Base-by-base conservation (phyloP, 192 early-diverging fungal species). In the Coemansia sp. region DNA sequence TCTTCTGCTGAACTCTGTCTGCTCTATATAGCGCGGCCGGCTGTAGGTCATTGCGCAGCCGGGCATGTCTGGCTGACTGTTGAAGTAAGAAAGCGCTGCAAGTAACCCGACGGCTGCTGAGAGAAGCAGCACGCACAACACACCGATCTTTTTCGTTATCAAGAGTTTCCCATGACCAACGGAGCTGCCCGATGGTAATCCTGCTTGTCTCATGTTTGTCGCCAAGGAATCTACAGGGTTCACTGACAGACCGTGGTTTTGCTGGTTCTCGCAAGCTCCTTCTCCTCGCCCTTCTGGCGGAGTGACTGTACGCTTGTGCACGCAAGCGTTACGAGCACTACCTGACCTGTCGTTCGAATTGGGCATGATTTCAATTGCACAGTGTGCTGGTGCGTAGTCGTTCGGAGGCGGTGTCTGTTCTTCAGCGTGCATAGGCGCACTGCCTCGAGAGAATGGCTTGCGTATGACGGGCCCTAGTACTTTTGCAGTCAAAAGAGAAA, bases 11-110 rank as follows among this genome's bases (percentile, higher is more conserved):
- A 85, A 78, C 38, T 67, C 43, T 15, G 69, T 75, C 60, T 74
- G 75, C 65, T 83, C 72, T 12, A 78, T 48, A 62, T 81, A 87
- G 55, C 62, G 81, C 39, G 87, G 87, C 38, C 80, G 71, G 72
- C 88, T 88, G 45, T 85, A 88, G 53, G 78, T 86, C 87, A 88
- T 88, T 18, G 73, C 71, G 59, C 87, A 88, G 14, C 64, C 68
- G 0, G 61, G 49, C 2, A 21, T 48, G 41, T 94, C 94, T 35
- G 72, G 63, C 70, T 92, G 90, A 9, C 84, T 80, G 43, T 88
- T 34, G 43, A 91, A 83, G 75, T 88, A 91, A 10, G 94, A 93
- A 35, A 89, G 67, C 11, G 77, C 77, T 0, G 77, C 51, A 33
- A 79, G 60, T 18, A 62, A n/a, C 12, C 72, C 69, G 12, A 83